Evolutionary conservation across 208 protist species (phyloP), one percentile per base, ranked within the genome.

Genomic region (Trichomonas tenax): DNA sequence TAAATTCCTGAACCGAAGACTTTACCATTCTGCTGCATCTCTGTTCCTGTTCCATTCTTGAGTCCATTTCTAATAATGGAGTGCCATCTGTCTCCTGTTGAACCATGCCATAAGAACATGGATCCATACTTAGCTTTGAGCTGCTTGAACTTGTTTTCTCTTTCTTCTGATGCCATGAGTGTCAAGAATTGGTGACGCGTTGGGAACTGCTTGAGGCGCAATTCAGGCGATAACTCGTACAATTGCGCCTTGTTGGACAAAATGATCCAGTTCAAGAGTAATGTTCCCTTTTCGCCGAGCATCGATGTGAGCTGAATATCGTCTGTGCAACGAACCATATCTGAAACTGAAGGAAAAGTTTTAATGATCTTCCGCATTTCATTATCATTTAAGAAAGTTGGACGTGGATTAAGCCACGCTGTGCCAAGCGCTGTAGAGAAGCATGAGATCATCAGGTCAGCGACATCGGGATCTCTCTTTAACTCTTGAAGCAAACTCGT

Each of bases 31-130:
- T 21, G n/a, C 46, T 82, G 46, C 21, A 82, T 31, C 0, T 45
- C 63, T 21, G 93, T 82, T 45, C 51, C 51, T 63, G 49, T 82
- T 49, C 34, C 51, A 46, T 96, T 96, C 41, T 82, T 82, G 46
- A 96, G 93, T 38, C 93, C 93, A 38, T 63, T 96, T 31, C 93
- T 49, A 14, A 96, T 38, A 26, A 96, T 96, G 0, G 93, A 82
- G 63, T 96, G 93, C 93, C 93, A 96, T 0, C 51, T 34, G 23
- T 96, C 93, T 0, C 34, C 51, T 10, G 31, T 44, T 17, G 36
- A 48, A 17, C 93, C 93, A 82, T 96, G 93, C 49, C 45, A 96
- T 34, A 96, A 31, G 63, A 81, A 96, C 8, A 96, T 82, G 2
- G 38, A 82, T n/a, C 46, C 46, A 14, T 44, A 63, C 45, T 96